These are phyloP conservation scores for Trichophyton benhamiae DNA, from an alignment of 2,329 filamentous ascomycete species.

Conservation along the genomic window DNA sequence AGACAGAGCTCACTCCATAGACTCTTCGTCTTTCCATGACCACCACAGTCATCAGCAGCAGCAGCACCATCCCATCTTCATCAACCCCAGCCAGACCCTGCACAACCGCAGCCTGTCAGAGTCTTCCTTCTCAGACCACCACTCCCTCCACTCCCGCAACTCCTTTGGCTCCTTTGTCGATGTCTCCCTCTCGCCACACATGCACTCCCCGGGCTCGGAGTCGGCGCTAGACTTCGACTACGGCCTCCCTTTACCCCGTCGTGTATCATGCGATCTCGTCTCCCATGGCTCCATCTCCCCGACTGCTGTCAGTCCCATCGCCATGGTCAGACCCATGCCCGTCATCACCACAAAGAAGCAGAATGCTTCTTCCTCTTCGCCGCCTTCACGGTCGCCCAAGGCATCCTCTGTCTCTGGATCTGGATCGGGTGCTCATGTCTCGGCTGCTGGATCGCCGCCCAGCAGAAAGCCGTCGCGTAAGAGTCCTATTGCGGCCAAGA, in stretches of 20 bases:
- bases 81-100: conserved; percentile 82
- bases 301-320: conserved; percentile 51
- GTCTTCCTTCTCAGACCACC: conserved; percentile 63
- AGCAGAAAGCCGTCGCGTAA: conserved; percentile 57
- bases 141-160: conserved; percentile 46
- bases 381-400: conserved; percentile 47
- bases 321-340: conserved; percentile 55
- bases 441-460: conserved; percentile 48
- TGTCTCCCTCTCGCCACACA: conserved; percentile 61
- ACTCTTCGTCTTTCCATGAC: conserved; percentile 37
- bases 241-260: conserved; percentile 23
- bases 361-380: conserved; percentile 41
- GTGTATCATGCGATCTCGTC: conserved; percentile 30
- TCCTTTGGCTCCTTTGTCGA: conserved; percentile 75
- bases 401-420: conserved; percentile 31
- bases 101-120: conserved; percentile 80
- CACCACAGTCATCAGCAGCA: neutral
- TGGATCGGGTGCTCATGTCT: neutral
- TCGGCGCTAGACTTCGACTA: conserved; percentile 50
- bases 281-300: conserved; percentile 33
- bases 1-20: conserved; percentile 60
- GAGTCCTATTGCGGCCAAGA: conserved; percentile 66
- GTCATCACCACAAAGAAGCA: conserved; percentile 30
- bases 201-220: conserved; percentile 75
- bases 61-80: conserved; percentile 53